These are phyloP conservation scores for Aotearoamyces nothofagi DNA, from an alignment of 2,329 filamentous ascomycete species.

Conservation along the genomic window DNA sequence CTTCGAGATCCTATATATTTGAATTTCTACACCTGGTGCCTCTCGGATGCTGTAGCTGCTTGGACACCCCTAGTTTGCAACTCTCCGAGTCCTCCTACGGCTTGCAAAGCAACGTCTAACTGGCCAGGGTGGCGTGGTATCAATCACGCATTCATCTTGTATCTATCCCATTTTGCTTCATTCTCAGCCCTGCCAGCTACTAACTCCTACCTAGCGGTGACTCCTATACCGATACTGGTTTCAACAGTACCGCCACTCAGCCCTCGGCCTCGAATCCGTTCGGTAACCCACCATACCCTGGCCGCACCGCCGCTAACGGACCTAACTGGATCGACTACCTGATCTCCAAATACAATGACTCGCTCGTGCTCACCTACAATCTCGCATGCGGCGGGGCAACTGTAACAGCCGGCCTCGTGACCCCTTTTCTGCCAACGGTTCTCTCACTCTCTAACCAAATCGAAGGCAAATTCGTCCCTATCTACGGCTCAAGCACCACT, in stretches of 20 bases:
- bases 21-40: no score
- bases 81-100: not conserved
- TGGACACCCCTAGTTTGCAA: no score
- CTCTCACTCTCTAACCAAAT: constrained; percentile 23
- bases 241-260: constrained; percentile 19
- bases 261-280: constrained; percentile 22
- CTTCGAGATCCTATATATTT: no score
- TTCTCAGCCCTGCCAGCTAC: not conserved
- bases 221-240: constrained; percentile 24
- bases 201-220: constrained; percentile 19
- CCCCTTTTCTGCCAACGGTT: constrained; percentile 20
- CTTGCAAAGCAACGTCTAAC: constrained; percentile 13
- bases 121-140: constrained; percentile 23
- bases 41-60: no score
- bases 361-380: constrained; percentile 32
- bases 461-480: constrained; percentile 25
- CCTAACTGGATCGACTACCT: constrained; percentile 40
- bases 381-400: constrained; percentile 30
- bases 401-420: constrained; percentile 22
- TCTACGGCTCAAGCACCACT: constrained; percentile 20
- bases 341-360: constrained; percentile 27
- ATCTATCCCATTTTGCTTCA: constrained; percentile 11
- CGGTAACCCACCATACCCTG: constrained; percentile 24
- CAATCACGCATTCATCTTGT: constrained; percentile 28
- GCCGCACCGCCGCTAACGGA: constrained; percentile 26